These are phyloP conservation scores for Colletotrichum sp. DNA, from an alignment of 2,329 filamentous ascomycete species.

Conservation along the genomic window DNA sequence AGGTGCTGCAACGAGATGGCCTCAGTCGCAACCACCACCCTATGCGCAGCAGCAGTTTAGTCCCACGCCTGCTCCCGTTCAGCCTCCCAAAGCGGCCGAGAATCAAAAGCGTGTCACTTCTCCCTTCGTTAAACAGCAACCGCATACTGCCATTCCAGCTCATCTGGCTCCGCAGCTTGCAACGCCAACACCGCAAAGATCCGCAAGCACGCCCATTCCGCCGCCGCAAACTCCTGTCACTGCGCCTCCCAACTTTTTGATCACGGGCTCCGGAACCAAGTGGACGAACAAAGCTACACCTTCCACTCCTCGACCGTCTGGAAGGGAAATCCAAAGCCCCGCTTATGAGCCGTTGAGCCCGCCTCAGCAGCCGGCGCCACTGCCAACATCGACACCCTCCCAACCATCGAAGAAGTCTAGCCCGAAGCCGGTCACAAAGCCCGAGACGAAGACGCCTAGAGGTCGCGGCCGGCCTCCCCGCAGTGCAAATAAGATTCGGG, in stretches of 20 bases:
- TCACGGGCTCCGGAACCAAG: slow-evolving; percentile 55
- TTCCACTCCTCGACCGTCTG: slow-evolving; percentile 55
- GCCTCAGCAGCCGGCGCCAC: slow-evolving; percentile 41
- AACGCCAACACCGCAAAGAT: slow-evolving; percentile 32
- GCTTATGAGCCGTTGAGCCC: slow-evolving; percentile 66
- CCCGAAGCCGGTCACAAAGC: slow-evolving; percentile 37
- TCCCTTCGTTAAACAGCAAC: slow-evolving; percentile 35
- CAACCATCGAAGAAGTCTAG: slow-evolving; percentile 37
- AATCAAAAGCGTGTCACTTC: slow-evolving; percentile 32
- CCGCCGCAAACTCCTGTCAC: slow-evolving; percentile 38
- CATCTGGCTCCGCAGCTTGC: slow-evolving; percentile 45
- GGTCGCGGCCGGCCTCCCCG: slow-evolving; percentile 42
- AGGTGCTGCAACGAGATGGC: slow-evolving; percentile 36
- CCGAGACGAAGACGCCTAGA: slow-evolving; percentile 23
- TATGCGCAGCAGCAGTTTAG: slow-evolving; percentile 26
- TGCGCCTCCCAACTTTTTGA: slow-evolving; percentile 28
- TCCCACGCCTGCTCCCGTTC: slow-evolving; percentile 25
- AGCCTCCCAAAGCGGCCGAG: slow-evolving; percentile 24
- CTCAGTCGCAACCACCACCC: slow-evolving; percentile 32
- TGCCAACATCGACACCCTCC: slow-evolving; percentile 37
- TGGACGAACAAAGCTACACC: slow-evolving; percentile 64
- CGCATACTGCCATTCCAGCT: slow-evolving; percentile 43
- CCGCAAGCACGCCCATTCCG: slow-evolving; percentile 31
- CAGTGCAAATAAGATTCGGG: slow-evolving; percentile 37
- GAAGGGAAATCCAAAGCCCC: slow-evolving; percentile 51